Evolutionary conservation across 1,284 basidiomycete genomes (phyloP), one percentile per base, ranked within the genome.

Genomic region (Trametes pubescens): DNA sequence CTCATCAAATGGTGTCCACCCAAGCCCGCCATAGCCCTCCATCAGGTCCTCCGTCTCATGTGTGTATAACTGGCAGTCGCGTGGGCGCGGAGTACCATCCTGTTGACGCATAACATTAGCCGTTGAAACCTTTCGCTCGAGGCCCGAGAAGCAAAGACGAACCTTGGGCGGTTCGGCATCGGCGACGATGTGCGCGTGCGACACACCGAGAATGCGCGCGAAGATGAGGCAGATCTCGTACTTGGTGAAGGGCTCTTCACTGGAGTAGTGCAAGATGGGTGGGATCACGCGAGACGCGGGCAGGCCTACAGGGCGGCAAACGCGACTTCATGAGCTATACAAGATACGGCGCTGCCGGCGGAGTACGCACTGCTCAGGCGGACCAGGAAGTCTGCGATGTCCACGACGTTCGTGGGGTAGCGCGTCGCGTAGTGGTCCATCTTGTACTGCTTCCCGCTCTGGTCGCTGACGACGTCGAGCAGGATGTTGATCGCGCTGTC

Each of bases 341-440:
- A 32, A 8, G 44, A 24, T 1, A 7, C 4, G 10, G 11, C 5
- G 34, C 16, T 13, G 24, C n/a, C 6, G 35, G 32, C 29, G 18
- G 43, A 38, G 52, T n/a, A 76, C 82, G 43, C 66, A 91, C 91
- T 78, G 37, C 85, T 80, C 18, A 93, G 79, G 37, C 87, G 84
- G 37, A 87, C 87, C 48, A 94, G 81, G 76, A 94, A 94, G 35
- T 83, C 81, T 1, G 89, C 90, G 61, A 95, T 89, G 71, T 94
- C 91, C 37, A 89, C 72, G 13, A 91, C 86, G 69, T 92, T 92
- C 32, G 93, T 94, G 1, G 93, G 93, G 76, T 89, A 93, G 22
- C 93, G 83, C 21, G 88, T 91, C 14, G 91, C 92, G 73, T 87
- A 94, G 76, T 95, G 91, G 72, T 95, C 93, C 93, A 95, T 95